phyloP scores from a whole-genome alignment of 192 early-diverging fungal genomes.

The Kappamyces sp. region DNA sequence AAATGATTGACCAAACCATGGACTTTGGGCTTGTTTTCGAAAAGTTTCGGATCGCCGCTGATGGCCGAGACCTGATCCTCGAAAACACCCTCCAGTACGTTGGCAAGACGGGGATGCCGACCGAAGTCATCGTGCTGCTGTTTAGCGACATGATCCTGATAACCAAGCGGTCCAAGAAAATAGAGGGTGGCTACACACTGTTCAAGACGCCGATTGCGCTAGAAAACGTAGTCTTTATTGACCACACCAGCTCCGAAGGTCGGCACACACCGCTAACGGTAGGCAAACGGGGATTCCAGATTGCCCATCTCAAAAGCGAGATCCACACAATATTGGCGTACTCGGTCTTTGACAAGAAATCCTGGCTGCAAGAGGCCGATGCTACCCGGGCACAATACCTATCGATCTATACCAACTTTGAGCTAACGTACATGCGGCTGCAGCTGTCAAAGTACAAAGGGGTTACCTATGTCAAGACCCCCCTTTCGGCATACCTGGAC shows the following conservation, averaged over 20 bases:
- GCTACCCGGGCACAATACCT: slow-evolving; percentile 29
- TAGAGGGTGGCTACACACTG: slow-evolving; percentile 27
- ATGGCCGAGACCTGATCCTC: slow-evolving; percentile 38
- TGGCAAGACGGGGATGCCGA: slow-evolving; percentile 28
- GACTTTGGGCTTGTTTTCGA: slow-evolving; percentile 44
- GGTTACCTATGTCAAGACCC: no score
- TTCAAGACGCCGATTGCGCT: slow-evolving; percentile 51
- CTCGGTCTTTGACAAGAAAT: slow-evolving; percentile 42
- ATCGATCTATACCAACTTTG: slow-evolving; percentile 22
- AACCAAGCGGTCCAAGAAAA: slow-evolving; percentile 23
- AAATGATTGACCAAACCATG: slow-evolving; percentile 42
- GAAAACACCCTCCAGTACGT: slow-evolving; percentile 43
- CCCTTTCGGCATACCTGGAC: no score
- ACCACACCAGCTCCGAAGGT: slow-evolving; percentile 30
- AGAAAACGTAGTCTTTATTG: slow-evolving; percentile 40
- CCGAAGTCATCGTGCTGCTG: slow-evolving; percentile 41
- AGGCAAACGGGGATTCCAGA: slow-evolving; percentile 31
- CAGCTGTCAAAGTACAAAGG: no score
- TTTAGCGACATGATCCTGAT: slow-evolving; percentile 49
- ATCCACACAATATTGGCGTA: slow-evolving; percentile 34
- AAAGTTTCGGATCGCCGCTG: slow-evolving; percentile 43
- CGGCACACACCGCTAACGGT: neutral
- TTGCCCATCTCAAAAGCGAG: slow-evolving; percentile 45
- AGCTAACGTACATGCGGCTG: slow-evolving; percentile 11
- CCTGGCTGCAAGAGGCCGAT: slow-evolving; percentile 44